Evolutionary conservation across 2,329 filamentous ascomycete species (phyloP), one percentile per base, ranked within the genome.

Genomic region (Pseudopithomyces maydicus): DNA sequence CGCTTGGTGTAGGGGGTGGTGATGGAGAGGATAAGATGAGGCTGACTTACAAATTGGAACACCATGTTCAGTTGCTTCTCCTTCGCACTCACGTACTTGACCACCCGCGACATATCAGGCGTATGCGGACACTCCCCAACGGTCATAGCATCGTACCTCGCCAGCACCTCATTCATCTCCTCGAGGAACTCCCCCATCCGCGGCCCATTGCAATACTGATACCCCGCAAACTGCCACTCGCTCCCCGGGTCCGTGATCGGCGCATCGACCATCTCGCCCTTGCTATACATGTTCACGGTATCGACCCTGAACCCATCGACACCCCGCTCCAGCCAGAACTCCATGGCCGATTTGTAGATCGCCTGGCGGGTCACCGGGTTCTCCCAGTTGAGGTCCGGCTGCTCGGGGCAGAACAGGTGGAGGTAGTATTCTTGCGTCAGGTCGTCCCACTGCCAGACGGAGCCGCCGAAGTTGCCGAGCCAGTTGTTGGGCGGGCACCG

Each of bases 351-450:
- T 33, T 88, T 81, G 71, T 92, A 90, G 6, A 93, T 86, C 1
- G 90, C 90, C 44, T 84, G 78, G 15, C 90, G 84, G 0, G 89
- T 85, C 10, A 84, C 85, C 0, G 81, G 80, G 55, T 88, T 90
- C 68, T 93, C 89, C 90, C 90, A 95, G 76, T 95, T 95, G n/a
- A 95, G 81, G 65, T 95, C 91, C 0, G 91, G 91, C 71, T 94
- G 91, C 62, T 90, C 86, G 5, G 83, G 84, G 6, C 88, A 86
- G 72, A 91, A 96, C 11, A 95, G 81, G 59, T 90, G 87, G 0
- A 93, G 84, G 67, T 91, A 93, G 73, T 91, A 93, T 74, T 93
- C 46, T 82, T 71, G 80, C 0, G 89, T 91, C n/a, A 76, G 71
- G 62, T 90, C 86, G 65, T 92, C 90, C 79, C 85, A 93, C 57